Evolutionary conservation across 169 alveolate species (phyloP), one percentile per base, ranked within the genome.

Genomic region (Ichthyophthirius multifiliis): DNA sequence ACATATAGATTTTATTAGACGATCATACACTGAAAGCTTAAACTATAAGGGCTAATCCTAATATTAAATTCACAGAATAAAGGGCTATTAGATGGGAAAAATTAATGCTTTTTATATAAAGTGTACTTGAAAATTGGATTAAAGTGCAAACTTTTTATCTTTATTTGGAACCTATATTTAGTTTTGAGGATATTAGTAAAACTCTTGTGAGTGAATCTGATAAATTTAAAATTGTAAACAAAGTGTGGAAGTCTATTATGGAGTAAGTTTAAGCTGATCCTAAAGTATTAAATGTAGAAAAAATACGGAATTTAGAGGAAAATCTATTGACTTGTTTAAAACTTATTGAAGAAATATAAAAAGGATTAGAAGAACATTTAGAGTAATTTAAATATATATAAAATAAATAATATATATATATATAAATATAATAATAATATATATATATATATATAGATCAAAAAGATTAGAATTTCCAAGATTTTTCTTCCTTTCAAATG

Each of bases 151-250:
- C 92, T 43, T 83, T 88, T 63, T 94, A 93, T 89, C 87, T 92
- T n/a, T 94, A 94, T 78, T 85, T 94, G 32, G 94, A 89, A 65
- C 98, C 98, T 5, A 93, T 94, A 27, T 94, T 94, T 80, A 87
- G 87, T 43, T 85, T 86, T 71, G 94, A 91, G 18, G 98, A 94
- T 81, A 94, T 94, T 5, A 85, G 92, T 43, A 90, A 92, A 80
- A 91, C 94, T 77, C 81, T 94, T 48, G 94, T 94, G 4, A 83
- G 64, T 45, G 96, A 92, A 79, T 91, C 94, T 62, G 86, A 83
- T 43, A 92, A 92, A 67, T 94, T 94, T 81, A 76, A 83, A 48
- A 86, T 87, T 83, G 92, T 94, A 1, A 90, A 93, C 65, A 83
- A 85, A 75, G 85, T 84, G 23, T 94, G 96, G 94, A 89, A 92